phyloP scores from a whole-genome alignment of 805 yeast species.

The Sugiyamaella americana region DNA sequence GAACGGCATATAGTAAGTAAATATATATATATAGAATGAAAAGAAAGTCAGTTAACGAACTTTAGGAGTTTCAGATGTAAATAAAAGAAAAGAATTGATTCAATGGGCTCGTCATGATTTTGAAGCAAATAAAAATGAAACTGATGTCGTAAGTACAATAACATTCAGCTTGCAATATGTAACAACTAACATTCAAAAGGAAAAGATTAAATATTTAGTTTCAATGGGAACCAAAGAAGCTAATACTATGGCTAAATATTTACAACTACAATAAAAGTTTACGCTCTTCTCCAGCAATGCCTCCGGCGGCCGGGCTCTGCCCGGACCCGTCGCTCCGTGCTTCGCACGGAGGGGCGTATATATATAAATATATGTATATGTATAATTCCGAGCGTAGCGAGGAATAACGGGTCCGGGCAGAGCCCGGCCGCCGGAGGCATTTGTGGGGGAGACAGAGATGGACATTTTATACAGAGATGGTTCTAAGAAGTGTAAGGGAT shows the following conservation, averaged over 20 bases:
- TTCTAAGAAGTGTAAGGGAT: slow-evolving; percentile 6
- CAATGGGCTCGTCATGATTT: slow-evolving; percentile 34
- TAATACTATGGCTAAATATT: slow-evolving; percentile 26
- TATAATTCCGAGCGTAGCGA: no score
- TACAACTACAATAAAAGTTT: slow-evolving; percentile 12
- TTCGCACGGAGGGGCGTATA: no score
- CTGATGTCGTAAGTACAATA: slow-evolving; percentile 23
- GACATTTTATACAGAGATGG: neutral
- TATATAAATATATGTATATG: no score
- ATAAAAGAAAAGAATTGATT: slow-evolving; percentile 27
- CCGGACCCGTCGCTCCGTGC: no score
- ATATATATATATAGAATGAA: neutral
- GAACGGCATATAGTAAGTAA: slow-evolving; percentile 27
- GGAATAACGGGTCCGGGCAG: no score
- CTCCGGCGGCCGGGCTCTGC: slow-evolving; percentile 1
- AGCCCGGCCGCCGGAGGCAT: no score
- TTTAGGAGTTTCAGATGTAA: slow-evolving; percentile 14
- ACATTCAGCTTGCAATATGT: neutral
- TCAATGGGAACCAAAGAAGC: slow-evolving; percentile 32
- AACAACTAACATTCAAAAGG: slow-evolving; percentile 3
- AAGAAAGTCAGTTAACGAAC: neutral
- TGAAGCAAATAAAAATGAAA: slow-evolving; percentile 23
- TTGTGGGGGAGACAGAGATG: no score
- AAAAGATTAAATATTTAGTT: slow-evolving; percentile 28
- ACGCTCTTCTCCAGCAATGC: no score